A percentile compares a stretch with the other conserved stretches of the same genome.
These are phyloP conservation scores for Brassica balearica DNA, from an alignment of 441 rosid genomes.

Conservation along the genomic window DNA sequence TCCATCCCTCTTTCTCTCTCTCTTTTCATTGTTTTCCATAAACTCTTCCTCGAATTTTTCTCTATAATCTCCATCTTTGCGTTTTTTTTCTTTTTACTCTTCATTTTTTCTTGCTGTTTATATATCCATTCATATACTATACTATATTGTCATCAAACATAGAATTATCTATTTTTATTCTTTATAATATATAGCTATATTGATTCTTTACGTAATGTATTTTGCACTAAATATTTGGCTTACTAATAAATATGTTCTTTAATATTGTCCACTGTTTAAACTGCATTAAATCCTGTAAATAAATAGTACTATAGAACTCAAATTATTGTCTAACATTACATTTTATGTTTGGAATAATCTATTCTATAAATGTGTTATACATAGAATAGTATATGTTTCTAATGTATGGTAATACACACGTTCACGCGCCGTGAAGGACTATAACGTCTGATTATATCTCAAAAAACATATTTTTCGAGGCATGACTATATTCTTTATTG, in stretches of 20 bases:
- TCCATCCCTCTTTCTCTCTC: neutral
- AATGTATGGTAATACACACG: too few relatives aligned
- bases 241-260: neutral
- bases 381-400: too few relatives aligned
- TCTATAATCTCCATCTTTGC: neutral
- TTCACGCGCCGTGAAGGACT: too few relatives aligned
- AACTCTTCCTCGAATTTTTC: neutral
- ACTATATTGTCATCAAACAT: neutral
- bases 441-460: too few relatives aligned
- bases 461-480: too few relatives aligned
- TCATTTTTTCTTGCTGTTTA: neutral
- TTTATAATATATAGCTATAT: too few relatives aligned
- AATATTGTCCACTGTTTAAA: neutral
- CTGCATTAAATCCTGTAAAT: neutral
- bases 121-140: neutral
- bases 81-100: neutral
- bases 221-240: neutral
- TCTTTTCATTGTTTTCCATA: neutral
- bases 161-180: neutral
- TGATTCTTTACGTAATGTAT: neutral
- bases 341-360: too few relatives aligned
- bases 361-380: too few relatives aligned
- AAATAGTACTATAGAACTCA: neutral
- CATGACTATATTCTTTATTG: too few relatives aligned
- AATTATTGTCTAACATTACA: neutral